These are phyloP conservation scores for Populus pruinosa DNA, from an alignment of 345 rosid species.

Conservation along the genomic window DNA sequence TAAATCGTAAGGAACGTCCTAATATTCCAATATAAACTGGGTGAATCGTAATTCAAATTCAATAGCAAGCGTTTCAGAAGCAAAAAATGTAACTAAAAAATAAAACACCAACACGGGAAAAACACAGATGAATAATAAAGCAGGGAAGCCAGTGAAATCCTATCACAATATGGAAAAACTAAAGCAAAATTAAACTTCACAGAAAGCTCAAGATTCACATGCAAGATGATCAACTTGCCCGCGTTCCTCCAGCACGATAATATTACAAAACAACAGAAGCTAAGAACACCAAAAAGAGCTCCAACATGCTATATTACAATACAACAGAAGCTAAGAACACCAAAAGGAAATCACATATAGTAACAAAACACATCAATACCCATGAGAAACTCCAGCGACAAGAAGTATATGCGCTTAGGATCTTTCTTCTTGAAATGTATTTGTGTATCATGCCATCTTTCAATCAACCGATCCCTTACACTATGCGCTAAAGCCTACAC, in stretches of 20 bases:
- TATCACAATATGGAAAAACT: too few species aligned
- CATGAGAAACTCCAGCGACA: conserved; percentile 52
- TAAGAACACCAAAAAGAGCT: neutral
- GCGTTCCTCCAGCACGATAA: neutral
- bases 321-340: neutral
- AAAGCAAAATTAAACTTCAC: neutral
- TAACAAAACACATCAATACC: conserved; percentile 23
- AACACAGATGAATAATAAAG: neutral
- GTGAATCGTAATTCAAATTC: conserved; percentile 12
- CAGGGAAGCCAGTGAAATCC: neutral
- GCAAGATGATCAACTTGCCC: too few species aligned
- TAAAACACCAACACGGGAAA: neutral
- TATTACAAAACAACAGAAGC: neutral
- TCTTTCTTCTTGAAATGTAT: conserved; percentile 40
- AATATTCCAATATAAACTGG: conserved; percentile 7
- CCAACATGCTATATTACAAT: neutral
- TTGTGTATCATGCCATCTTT: conserved; percentile 51
- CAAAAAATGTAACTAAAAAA: neutral
- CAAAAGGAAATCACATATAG: neutral
- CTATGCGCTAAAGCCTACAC: conserved; percentile 42
- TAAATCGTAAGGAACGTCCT: conserved; percentile 33
- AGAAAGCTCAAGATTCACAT: too few species aligned
- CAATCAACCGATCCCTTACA: conserved; percentile 48
- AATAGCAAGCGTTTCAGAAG: neutral
- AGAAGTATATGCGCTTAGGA: conserved; percentile 48